Percentiles rank a stretch among this genome's conserved stretches.
These are phyloP conservation scores for Russula emetica DNA, from an alignment of 768 basidiomycete genomes.

Conservation along the genomic window DNA sequence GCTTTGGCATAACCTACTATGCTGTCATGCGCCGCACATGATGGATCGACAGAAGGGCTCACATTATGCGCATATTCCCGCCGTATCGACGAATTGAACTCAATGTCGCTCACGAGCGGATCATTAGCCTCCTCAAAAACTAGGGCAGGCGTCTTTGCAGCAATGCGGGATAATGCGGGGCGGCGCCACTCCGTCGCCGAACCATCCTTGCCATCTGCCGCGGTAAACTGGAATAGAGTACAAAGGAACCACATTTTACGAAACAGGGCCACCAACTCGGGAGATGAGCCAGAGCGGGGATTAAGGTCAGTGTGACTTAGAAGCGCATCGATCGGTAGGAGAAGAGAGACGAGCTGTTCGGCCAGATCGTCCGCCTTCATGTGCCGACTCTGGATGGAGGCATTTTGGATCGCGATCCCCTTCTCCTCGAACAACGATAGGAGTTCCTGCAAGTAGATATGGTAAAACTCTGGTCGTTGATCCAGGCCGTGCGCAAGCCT, in stretches of 20 bases:
- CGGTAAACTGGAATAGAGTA: constrained; percentile 78
- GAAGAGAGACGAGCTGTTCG: constrained; percentile 78
- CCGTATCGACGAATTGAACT: constrained; percentile 87
- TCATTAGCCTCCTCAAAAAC: constrained; percentile 81
- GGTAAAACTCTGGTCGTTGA: constrained; percentile 71
- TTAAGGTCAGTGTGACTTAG: constrained; percentile 67
- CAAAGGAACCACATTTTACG: constrained; percentile 94
- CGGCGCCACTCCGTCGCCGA: constrained; percentile 74
- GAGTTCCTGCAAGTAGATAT: constrained; percentile 77
- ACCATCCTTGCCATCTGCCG: constrained; percentile 45
- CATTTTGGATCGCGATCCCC: constrained; percentile 84
- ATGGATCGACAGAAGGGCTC: constrained; percentile 29
- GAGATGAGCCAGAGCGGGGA: constrained; percentile 50
- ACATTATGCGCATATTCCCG: constrained; percentile 80
- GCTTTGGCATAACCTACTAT: constrained; percentile 61
- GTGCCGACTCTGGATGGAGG: constrained; percentile 59
- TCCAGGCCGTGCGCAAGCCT: constrained; percentile 76
- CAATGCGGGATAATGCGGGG: constrained; percentile 73
- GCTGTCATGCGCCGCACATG: background rate
- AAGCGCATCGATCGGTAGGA: constrained; percentile 88
- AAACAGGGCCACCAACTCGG: constrained; percentile 71
- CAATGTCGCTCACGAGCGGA: constrained; percentile 79
- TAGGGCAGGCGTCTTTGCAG: constrained; percentile 79
- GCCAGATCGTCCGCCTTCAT: constrained; percentile 80
- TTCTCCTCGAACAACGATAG: constrained; percentile 86